Evolutionary conservation across 2,329 filamentous ascomycete genomes (phyloP), one percentile per base, ranked within the genome.

Genomic region (Pyrenochaeta sp.): DNA sequence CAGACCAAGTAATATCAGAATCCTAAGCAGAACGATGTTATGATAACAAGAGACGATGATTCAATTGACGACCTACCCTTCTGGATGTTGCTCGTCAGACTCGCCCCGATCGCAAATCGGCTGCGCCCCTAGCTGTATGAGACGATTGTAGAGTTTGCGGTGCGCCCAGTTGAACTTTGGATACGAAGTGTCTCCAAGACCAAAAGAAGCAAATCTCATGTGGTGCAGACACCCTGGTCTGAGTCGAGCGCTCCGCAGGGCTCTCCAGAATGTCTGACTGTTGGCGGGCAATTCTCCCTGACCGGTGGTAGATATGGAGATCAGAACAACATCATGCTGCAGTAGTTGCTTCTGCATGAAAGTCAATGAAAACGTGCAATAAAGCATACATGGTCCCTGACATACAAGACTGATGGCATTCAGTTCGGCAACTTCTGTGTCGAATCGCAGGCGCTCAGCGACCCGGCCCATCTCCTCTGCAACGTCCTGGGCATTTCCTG

Each of bases 111-210:
- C 87, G 69, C 91, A 90, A 61, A 95, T 86, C 47, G 92, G 86
- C 42, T 83, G 83, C 2, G 92, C 95, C 1, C 94, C 94, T 0
- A 99, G 85, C 74, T 97, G 93, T 37, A 89, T 77, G 34, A 99
- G 82, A 15, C 95, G 88, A 68, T 93, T 94, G 69, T 93, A 88
- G 45, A 99, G 83, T 78, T 97, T 96, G 49, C 93, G 87, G 45
- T 91, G 91, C 19, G 94, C 93, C 87, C 92, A 97, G 79, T 99
- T 99, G 78, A 92, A 97, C 89, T 96, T 94, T 54, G 90, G 85
- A 82, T 99, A 99, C 1, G 93, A 96, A 72, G 91, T 97, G 77
- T 99, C 95, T 0, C 95, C 95, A 0, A 98, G 84, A 0, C 95
- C 95, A 81, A 98, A 97, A 0, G 90, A 91, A 2, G 91, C 90